Conservation (phyloP, 2,329 filamentous ascomycete species). For the Neocatenulostroma microsporum region DNA sequence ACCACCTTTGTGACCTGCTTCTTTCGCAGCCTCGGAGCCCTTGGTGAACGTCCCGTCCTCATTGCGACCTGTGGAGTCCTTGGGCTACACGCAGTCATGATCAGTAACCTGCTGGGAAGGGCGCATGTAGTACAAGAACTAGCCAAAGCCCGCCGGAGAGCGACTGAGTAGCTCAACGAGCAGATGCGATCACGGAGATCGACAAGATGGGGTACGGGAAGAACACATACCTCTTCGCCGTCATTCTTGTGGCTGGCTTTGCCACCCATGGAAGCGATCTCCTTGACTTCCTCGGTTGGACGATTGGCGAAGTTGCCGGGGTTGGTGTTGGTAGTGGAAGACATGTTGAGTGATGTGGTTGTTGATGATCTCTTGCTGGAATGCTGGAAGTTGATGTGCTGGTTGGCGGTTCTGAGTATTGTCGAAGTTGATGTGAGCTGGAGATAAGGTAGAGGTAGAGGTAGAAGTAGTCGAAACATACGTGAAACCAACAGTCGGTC, state of each 20-base stretch:
- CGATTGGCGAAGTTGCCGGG: conserved; percentile 48
- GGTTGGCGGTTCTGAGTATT: no score
- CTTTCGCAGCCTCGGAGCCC: conserved; percentile 22
- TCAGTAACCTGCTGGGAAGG: conserved; percentile 2
- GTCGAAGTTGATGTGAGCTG: no score
- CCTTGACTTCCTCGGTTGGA: conserved; percentile 42
- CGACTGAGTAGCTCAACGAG: no score
- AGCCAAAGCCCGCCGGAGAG: no score
- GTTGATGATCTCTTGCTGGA: no score
- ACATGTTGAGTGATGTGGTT: conserved; percentile 1
- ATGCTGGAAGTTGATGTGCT: no score
- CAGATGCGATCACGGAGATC: no score
- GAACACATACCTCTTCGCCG: background rate
- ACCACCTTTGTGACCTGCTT: conserved; percentile 23
- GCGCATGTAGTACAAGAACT: no score
- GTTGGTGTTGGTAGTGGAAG: conserved; percentile 32
- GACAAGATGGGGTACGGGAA: no score
- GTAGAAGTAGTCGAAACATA: no score
- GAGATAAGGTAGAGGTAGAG: no score
- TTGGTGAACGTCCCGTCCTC: conserved; percentile 23
- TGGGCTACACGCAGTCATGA: conserved; percentile 16
- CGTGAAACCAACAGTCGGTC: no score
- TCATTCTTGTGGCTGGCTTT: conserved; percentile 22
- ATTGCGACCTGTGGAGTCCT: conserved; percentile 20
- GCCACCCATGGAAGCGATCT: conserved; percentile 45